phyloP scores from a whole-genome alignment of 495 filamentous ascomycete species.

The Xylaria intraflava region DNA sequence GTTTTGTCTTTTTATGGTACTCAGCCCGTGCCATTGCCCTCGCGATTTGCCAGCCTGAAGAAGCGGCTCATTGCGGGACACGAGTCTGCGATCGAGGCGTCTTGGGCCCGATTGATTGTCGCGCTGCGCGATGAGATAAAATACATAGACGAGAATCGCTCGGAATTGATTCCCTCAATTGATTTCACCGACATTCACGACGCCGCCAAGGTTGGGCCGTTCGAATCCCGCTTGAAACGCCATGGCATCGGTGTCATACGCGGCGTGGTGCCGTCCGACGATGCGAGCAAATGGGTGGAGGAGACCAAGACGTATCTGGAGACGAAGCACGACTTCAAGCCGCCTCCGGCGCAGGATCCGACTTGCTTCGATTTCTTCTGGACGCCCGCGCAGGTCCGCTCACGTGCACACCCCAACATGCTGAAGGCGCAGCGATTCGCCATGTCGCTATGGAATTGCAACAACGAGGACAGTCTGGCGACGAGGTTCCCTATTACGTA shows the following conservation, averaged over 20 bases:
- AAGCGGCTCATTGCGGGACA: slow-evolving; percentile 56
- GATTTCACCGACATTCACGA: slow-evolving; percentile 54
- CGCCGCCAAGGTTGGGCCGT: slow-evolving; percentile 42
- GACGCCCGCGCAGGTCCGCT: slow-evolving; percentile 74
- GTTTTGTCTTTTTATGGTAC: slow-evolving; percentile 68
- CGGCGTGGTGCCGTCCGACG: slow-evolving; percentile 52
- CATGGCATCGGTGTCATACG: slow-evolving; percentile 62
- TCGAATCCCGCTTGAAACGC: slow-evolving; percentile 50
- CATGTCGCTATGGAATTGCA: slow-evolving; percentile 77
- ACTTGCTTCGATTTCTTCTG: slow-evolving; percentile 93
- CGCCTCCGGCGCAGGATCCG: slow-evolving; percentile 51
- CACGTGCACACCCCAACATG: slow-evolving; percentile 69
- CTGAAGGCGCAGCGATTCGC: slow-evolving; percentile 70
- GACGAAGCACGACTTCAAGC: slow-evolving; percentile 44
- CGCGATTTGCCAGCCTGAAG: slow-evolving; percentile 75
- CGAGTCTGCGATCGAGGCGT: slow-evolving; percentile 57
- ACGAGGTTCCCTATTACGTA: slow-evolving; percentile 66
- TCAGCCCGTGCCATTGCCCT: slow-evolving; percentile 64
- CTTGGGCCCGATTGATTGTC: slow-evolving; percentile 65
- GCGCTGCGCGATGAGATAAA: slow-evolving; percentile 53
- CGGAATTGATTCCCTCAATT: slow-evolving; percentile 57
- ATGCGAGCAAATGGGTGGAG: slow-evolving; percentile 52
- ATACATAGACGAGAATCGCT: slow-evolving; percentile 41
- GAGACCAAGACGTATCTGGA: slow-evolving; percentile 57
- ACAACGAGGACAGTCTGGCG: slow-evolving; percentile 51